Percentiles rank a stretch among this genome's conserved stretches.
phyloP scores from a whole-genome alignment of 169 alveolate species.

The Babesia bigemina region DNA sequence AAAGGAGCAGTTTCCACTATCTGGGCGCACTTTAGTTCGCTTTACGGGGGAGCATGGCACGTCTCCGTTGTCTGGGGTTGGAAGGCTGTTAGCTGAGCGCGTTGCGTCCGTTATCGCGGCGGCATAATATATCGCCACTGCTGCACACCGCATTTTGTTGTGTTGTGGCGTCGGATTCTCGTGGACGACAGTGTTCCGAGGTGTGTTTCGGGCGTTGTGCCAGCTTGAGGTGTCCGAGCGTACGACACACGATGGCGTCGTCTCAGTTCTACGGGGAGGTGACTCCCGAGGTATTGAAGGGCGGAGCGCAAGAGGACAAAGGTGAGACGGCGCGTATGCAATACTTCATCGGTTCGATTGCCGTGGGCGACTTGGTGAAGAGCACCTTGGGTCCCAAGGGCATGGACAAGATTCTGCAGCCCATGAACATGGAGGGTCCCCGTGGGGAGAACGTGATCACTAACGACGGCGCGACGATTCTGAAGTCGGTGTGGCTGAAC shows the following conservation, averaged over 20 bases:
- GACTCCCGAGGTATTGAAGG: slow-evolving; percentile 91
- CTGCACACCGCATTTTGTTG: neutral
- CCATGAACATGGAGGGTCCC: slow-evolving; percentile 88
- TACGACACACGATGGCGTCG: slow-evolving; percentile 44
- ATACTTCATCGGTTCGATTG: slow-evolving; percentile 98
- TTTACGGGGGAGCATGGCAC: neutral
- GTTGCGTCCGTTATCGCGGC: neutral
- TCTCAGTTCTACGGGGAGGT: slow-evolving; percentile 75
- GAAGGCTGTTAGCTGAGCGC: neutral
- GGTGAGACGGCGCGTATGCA: slow-evolving; percentile 96
- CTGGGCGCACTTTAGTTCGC: too few species aligned
- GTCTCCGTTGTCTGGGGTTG: slow-evolving; percentile 45
- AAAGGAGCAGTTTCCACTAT: too few species aligned
- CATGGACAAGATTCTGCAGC: slow-evolving; percentile 95
- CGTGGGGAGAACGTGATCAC: slow-evolving; percentile 92
- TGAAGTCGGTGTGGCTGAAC: slow-evolving; percentile 96
- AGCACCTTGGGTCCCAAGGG: slow-evolving; percentile 99
- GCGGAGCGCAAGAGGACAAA: slow-evolving; percentile 93
- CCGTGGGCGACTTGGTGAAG: slow-evolving; percentile 99
- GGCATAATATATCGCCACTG: neutral
- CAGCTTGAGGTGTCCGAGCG: neutral
- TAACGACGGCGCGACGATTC: slow-evolving; percentile 99
- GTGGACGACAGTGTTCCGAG: neutral
- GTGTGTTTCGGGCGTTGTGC: neutral
- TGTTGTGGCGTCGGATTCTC: neutral